Percentiles rank a stretch among this genome's conserved stretches.
phyloP scores from a whole-genome alignment of 352 stramenopile genomes.

The Phytophthora meadii region DNA sequence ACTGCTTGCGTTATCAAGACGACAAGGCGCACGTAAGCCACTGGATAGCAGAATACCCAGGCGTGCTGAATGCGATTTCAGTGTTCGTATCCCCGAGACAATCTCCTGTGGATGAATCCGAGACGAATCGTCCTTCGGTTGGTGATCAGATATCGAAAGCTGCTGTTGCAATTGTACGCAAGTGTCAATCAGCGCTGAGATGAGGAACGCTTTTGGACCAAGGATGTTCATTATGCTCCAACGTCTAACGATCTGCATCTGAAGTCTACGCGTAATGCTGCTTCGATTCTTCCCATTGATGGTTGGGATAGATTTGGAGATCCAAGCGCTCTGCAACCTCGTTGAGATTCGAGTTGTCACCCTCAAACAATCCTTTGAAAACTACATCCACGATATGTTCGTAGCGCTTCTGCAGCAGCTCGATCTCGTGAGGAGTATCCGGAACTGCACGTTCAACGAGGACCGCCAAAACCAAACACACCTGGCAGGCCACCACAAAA shows the following conservation, averaged over 20 bases:
- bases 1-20: slow-evolving; percentile 60
- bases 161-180: slow-evolving; percentile 47
- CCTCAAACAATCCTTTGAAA: slow-evolving; percentile 75
- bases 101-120: slow-evolving; percentile 10
- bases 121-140: slow-evolving; percentile 17
- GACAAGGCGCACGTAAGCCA: slow-evolving; percentile 26
- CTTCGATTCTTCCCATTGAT: slow-evolving; percentile 62
- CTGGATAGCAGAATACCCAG: slow-evolving; percentile 42
- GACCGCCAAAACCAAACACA: slow-evolving; percentile 72
- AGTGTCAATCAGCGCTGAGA: slow-evolving; percentile 24
- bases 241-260: slow-evolving; percentile 1
- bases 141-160: slow-evolving; percentile 59
- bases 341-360: slow-evolving; percentile 70
- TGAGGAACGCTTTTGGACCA: slow-evolving; percentile 1
- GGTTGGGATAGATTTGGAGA: slow-evolving; percentile 76
- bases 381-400: slow-evolving; percentile 82
- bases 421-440: slow-evolving; percentile 64
- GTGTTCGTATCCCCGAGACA: slow-evolving; percentile 13
- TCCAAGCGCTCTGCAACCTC: slow-evolving; percentile 80
- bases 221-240: slow-evolving; percentile 9
- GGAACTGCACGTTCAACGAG: slow-evolving; percentile 68
- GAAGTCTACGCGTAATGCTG: slow-evolving; percentile 28
- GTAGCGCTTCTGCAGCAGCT: slow-evolving; percentile 62
- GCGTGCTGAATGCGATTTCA: slow-evolving; percentile 33
- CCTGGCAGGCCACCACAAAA: slow-evolving; percentile 76